phyloP scores from a whole-genome alignment of 2,329 filamentous ascomycete genomes.

The Tolypocladium cylindrosporum region DNA sequence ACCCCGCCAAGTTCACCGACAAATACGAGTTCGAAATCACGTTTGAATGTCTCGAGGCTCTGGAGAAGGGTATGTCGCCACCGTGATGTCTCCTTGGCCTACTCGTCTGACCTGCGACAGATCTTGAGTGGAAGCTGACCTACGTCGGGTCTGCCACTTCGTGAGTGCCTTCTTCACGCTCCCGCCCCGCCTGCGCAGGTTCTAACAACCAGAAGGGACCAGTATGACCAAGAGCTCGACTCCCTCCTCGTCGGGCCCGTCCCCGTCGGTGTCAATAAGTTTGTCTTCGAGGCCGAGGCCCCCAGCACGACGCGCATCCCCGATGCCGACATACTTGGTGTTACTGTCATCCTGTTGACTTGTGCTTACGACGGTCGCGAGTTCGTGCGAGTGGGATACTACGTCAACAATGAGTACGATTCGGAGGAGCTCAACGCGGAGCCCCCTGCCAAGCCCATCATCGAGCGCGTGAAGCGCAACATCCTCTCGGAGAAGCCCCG shows the following conservation, averaged over 20 bases:
- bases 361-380: conserved; percentile 95
- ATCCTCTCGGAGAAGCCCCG: conserved; percentile 94
- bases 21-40: conserved; percentile 98
- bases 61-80: conserved; percentile 67
- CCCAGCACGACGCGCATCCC: conserved; percentile 87
- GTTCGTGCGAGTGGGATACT: conserved; percentile 97
- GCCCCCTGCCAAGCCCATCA: conserved; percentile 81
- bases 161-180: conserved; percentile 41
- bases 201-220: conserved; percentile 52
- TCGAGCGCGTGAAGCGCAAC: conserved; percentile 86
- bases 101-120: conserved; percentile 33
- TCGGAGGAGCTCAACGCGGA: conserved; percentile 81
- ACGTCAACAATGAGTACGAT: conserved; percentile 99
- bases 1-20: conserved; percentile 87
- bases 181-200: conserved; percentile 8
- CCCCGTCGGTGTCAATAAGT: conserved; percentile 96
- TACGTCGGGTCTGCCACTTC: conserved; percentile 98
- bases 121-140: conserved; percentile 98
- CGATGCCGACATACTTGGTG: conserved; percentile 87
- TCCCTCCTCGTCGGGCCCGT: conserved; percentile 95
- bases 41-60: conserved; percentile 89
- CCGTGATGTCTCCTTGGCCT: background rate
- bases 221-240: conserved; percentile 97
- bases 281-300: conserved; percentile 90
- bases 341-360: conserved; percentile 92